Evolutionary conservation across 495 filamentous ascomycete genomes (phyloP).

Genomic region (Chaetomidium leptoderma): DNA sequence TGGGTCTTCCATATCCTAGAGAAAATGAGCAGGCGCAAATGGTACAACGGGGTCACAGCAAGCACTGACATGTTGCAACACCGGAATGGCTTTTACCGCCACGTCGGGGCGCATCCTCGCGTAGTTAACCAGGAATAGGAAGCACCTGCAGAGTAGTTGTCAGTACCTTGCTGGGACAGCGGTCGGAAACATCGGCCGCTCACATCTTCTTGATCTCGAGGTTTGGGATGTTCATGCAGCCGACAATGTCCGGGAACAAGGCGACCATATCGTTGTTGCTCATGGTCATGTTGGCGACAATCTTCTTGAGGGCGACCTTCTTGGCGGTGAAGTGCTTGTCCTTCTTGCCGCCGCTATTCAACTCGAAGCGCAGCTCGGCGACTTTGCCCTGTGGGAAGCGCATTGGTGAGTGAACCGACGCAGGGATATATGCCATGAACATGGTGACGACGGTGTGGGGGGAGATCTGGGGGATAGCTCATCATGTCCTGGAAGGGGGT

Average conservation of each 20-base stretch:
- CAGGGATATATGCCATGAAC: slow-evolving; percentile 48
- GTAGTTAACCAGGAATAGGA: slow-evolving; percentile 96
- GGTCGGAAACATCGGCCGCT: slow-evolving; percentile 22
- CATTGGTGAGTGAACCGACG: slow-evolving; percentile 40
- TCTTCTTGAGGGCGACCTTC: slow-evolving; percentile 99
- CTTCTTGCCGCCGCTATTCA: slow-evolving; percentile 91
- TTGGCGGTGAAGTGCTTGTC: slow-evolving; percentile 96
- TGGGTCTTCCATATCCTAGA: slow-evolving; percentile 85
- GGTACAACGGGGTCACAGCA: neutral
- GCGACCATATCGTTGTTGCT: slow-evolving; percentile 99
- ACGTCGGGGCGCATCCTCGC: slow-evolving; percentile 90
- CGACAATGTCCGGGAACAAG: slow-evolving; percentile 90
- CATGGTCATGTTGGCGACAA: slow-evolving; percentile 99
- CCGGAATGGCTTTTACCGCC: slow-evolving; percentile 87
- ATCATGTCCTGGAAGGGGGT: slow-evolving; percentile 22
- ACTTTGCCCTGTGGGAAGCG: slow-evolving; percentile 84
- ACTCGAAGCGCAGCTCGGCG: slow-evolving; percentile 89
- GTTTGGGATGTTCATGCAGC: slow-evolving; percentile 87
- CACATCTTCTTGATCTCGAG: slow-evolving; percentile 99
- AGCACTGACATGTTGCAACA: slow-evolving; percentile 67
- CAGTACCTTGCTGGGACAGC: neutral
- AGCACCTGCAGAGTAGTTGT: slow-evolving; percentile 65
- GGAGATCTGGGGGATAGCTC: slow-evolving; percentile 20
- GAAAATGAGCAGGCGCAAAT: slow-evolving; percentile 1
- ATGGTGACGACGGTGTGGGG: slow-evolving; percentile 31